Evolutionary conservation across 2,329 filamentous ascomycete genomes (phyloP).

Genomic region (Metarhizium guizhouense): DNA sequence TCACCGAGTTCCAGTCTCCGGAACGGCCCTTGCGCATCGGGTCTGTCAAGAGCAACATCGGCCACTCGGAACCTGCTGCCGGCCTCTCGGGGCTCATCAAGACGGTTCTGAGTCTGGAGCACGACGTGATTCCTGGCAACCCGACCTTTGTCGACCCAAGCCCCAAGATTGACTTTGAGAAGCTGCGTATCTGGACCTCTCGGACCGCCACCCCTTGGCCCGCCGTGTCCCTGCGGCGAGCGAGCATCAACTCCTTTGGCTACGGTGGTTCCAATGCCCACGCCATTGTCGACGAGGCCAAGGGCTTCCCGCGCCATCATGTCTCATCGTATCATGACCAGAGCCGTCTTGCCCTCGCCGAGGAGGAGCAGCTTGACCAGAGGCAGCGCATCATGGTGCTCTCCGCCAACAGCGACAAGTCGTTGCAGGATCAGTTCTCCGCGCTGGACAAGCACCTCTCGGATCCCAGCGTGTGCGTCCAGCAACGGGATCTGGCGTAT

Average conservation of each 20-base stretch:
- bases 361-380: no score
- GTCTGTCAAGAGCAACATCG: slow-evolving; percentile 41
- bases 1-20: slow-evolving; percentile 27
- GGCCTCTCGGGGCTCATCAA: slow-evolving; percentile 44
- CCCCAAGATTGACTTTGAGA: no score
- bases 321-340: no score
- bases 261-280: slow-evolving; percentile 38
- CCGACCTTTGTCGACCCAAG: no score
- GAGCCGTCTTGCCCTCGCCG: no score
- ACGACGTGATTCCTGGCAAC: no score
- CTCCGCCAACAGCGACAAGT: slow-evolving; percentile 27
- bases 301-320: no score
- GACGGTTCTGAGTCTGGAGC: slow-evolving; percentile 13
- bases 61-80: slow-evolving; percentile 40
- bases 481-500: slow-evolving; percentile 24
- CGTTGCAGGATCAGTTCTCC: slow-evolving; percentile 11
- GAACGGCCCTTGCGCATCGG: slow-evolving; percentile 34
- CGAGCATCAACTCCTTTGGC: slow-evolving; percentile 39
- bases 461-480: slow-evolving; percentile 4
- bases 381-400: slow-evolving; percentile 28
- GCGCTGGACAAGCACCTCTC: no score
- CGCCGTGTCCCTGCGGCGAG: no score
- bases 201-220: no score
- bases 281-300: neutral
- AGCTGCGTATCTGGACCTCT: no score